Percentiles rank a stretch among this genome's conserved stretches.
Conservation (phyloP, 139 green algal species). For the Picochlorum costavermella region DNA sequence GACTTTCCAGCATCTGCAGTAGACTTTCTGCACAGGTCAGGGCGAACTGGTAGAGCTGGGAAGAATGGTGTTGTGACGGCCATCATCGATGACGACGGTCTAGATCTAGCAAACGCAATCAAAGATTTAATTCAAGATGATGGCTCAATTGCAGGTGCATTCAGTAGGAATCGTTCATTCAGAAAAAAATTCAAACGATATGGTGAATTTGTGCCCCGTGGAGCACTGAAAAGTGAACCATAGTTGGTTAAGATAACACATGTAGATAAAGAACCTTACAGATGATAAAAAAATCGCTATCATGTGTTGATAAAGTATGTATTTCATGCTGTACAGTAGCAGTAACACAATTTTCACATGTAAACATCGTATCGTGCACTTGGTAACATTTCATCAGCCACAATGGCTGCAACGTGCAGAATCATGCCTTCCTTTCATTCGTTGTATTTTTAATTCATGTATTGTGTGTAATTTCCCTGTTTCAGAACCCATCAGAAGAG, state of each 20-base stretch:
- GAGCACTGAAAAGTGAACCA: constrained; percentile 8
- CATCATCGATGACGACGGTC: constrained; percentile 47
- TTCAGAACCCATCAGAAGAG: neutral
- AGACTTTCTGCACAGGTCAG: constrained; percentile 89
- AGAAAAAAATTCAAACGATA: constrained; percentile 78
- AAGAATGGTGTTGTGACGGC: constrained; percentile 70
- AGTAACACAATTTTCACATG: no score
- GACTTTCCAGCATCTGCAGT: constrained; percentile 87
- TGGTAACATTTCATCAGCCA: no score
- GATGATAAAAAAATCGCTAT: neutral
- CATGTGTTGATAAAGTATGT: neutral
- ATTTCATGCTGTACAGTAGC: no score
- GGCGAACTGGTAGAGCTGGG: constrained; percentile 68
- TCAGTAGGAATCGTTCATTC: constrained; percentile 88
- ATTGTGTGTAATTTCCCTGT: neutral
- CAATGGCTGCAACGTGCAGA: no score
- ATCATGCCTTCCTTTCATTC: no score
- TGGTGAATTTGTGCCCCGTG: constrained; percentile 71
- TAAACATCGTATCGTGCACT: no score
- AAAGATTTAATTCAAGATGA: constrained; percentile 41
- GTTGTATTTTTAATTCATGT: no score
- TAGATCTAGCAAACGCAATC: constrained; percentile 62
- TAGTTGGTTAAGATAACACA: neutral
- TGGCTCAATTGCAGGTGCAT: constrained; percentile 74
- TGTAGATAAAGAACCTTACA: neutral